A percentile compares a stretch with the other conserved stretches of the same genome.
phyloP scores from a whole-genome alignment of 495 filamentous ascomycete genomes.

The Hyaloscypha variabilis region DNA sequence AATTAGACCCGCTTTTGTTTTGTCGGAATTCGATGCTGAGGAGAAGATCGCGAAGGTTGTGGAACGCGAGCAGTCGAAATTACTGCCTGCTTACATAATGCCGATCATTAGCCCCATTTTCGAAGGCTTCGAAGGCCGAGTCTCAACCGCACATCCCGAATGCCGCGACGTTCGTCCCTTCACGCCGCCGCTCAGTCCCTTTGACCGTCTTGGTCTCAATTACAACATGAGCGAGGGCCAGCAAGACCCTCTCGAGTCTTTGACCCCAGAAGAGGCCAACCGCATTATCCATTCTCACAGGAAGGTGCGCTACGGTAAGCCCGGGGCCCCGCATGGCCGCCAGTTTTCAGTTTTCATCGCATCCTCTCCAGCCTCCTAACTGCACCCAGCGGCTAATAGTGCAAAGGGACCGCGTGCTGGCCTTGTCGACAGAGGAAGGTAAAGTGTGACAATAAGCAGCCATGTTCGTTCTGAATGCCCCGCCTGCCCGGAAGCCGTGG shows the following conservation, averaged over 20 bases:
- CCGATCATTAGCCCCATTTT: neutral
- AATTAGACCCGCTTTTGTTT: neutral
- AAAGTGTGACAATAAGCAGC: constrained; percentile 73
- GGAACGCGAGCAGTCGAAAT: neutral
- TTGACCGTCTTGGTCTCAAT: constrained; percentile 9
- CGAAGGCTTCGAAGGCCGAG: no score
- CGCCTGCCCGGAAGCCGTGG: neutral
- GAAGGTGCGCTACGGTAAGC: constrained; percentile 61
- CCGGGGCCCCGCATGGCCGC: neutral
- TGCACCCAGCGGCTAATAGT: neutral
- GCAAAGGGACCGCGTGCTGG: constrained; percentile 65
- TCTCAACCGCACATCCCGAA: no score
- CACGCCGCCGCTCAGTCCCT: neutral
- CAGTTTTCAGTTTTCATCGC: neutral
- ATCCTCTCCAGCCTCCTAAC: neutral
- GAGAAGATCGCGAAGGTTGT: neutral
- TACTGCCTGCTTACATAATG: neutral
- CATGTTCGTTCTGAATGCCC: constrained; percentile 41
- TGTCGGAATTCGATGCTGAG: neutral
- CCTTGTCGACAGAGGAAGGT: constrained; percentile 75
- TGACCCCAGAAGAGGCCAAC: constrained; percentile 50
- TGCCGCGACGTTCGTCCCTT: no score
- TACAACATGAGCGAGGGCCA: constrained; percentile 25
- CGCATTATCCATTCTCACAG: constrained; percentile 62
- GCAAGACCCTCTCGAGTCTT: constrained; percentile 20